Conservation (phyloP, 1,139 yeast genomes). For the Saccharomyces hybrid region DNA sequence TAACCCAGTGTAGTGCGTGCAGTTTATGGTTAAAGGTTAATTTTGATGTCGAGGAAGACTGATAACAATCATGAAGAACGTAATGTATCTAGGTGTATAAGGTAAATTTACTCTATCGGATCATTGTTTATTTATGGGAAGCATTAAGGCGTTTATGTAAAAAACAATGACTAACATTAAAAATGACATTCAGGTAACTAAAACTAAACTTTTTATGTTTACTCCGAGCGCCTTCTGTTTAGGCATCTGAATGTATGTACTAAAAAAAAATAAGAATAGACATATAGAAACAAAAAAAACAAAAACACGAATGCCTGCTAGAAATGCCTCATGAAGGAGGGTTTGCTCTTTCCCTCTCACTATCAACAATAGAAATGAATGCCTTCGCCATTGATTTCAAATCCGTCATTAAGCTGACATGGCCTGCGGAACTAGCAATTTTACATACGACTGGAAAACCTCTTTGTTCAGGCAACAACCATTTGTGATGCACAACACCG, state of each 20-base stretch:
- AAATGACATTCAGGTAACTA: neutral
- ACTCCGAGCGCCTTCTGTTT: neutral
- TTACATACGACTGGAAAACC: conserved; percentile 69
- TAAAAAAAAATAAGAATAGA: neutral
- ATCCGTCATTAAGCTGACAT: conserved; percentile 73
- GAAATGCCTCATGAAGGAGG: neutral
- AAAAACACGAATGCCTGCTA: no score
- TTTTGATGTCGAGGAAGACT: conserved; percentile 30
- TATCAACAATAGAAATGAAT: conserved; percentile 49
- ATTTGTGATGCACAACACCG: conserved; percentile 79
- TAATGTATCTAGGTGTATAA: neutral
- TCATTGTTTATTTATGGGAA: neutral
- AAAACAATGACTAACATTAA: neutral
- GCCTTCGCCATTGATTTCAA: conserved; percentile 65
- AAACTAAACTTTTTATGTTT: neutral
- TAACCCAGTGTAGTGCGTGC: conserved; percentile 74
- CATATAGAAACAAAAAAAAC: conserved; percentile 5
- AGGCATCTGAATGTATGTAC: neutral
- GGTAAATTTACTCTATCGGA: neutral
- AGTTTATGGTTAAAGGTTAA: conserved; percentile 76
- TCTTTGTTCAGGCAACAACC: conserved; percentile 68
- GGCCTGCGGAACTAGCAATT: conserved; percentile 60
- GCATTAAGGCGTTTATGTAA: neutral
- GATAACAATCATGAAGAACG: neutral
- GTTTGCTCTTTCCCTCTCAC: conserved; percentile 35